Percentiles rank a stretch among this genome's conserved stretches.
These are phyloP conservation scores for Eucalyptus urophylla DNA, from an alignment of 345 rosid species.

Conservation along the genomic window DNA sequence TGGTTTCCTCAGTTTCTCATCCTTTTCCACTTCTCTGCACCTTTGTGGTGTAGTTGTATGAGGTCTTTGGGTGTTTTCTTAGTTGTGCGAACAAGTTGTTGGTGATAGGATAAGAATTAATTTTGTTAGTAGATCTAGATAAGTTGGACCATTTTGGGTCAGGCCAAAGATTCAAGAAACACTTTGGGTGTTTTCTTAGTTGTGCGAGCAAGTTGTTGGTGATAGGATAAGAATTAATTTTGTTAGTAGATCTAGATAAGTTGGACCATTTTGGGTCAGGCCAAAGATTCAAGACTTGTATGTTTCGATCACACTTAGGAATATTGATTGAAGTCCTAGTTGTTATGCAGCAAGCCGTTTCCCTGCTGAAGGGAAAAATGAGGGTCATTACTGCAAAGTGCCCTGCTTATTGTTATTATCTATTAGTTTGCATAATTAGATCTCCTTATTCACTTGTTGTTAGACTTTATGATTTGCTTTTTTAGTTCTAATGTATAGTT, in stretches of 20 bases:
- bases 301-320: not conserved
- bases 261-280: not conserved
- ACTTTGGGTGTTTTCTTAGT: not conserved
- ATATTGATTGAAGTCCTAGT: not conserved
- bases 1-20: not conserved
- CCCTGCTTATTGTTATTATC: not conserved
- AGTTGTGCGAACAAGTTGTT: not conserved
- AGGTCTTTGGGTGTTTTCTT: not conserved
- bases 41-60: not conserved
- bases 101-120: not conserved
- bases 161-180: not conserved
- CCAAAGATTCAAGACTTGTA: not conserved
- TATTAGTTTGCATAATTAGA: not conserved
- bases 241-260: not conserved
- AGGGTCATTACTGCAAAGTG: not conserved
- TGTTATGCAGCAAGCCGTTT: not conserved
- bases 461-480: not conserved
- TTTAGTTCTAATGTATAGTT: not conserved
- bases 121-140: not conserved
- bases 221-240: not conserved
- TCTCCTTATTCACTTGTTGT: not conserved
- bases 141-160: not conserved
- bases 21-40: not conserved
- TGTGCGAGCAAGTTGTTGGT: not conserved
- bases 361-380: not conserved